Conservation (phyloP, 2,329 filamentous ascomycete species). For the Epichloe scottii region DNA sequence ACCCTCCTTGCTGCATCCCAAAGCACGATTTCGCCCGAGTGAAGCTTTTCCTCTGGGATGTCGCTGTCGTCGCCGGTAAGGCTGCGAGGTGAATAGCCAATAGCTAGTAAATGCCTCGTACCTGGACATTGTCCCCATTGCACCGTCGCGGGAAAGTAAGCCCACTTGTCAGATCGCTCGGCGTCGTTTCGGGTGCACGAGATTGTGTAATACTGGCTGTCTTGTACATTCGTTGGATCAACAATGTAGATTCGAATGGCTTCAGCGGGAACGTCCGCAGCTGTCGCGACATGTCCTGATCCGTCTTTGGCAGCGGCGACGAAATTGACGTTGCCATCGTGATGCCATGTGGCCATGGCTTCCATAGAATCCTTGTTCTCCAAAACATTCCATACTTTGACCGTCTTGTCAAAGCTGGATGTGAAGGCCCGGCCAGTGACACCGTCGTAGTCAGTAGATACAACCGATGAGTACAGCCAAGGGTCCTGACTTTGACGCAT, state of each 20-base stretch:
- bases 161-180: constrained; percentile 36
- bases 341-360: constrained; percentile 35
- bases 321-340: constrained; percentile 49
- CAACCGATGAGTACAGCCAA: constrained; percentile 53
- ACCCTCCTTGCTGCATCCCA: constrained; percentile 38
- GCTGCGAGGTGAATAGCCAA: constrained; percentile 51
- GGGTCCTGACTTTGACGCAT: constrained; percentile 48
- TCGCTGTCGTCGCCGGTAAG: constrained; percentile 38
- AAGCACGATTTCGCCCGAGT: constrained; percentile 46
- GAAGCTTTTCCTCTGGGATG: constrained; percentile 44
- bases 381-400: constrained; percentile 44
- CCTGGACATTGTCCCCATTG: constrained; percentile 41
- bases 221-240: constrained; percentile 20
- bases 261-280: constrained; percentile 38
- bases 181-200: constrained; percentile 28
- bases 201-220: constrained; percentile 25
- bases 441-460: constrained; percentile 44
- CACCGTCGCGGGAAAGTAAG: constrained; percentile 50
- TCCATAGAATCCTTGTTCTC: constrained; percentile 28
- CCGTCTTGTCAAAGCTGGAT: constrained; percentile 48
- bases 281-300: constrained; percentile 42
- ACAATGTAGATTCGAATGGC: constrained; percentile 47
- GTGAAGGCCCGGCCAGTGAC: constrained; percentile 38
- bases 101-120: constrained; percentile 40
- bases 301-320: constrained; percentile 39